Base-by-base conservation (phyloP, 208 protist species). In the Herpetomonas samuelpessoai region DNA sequence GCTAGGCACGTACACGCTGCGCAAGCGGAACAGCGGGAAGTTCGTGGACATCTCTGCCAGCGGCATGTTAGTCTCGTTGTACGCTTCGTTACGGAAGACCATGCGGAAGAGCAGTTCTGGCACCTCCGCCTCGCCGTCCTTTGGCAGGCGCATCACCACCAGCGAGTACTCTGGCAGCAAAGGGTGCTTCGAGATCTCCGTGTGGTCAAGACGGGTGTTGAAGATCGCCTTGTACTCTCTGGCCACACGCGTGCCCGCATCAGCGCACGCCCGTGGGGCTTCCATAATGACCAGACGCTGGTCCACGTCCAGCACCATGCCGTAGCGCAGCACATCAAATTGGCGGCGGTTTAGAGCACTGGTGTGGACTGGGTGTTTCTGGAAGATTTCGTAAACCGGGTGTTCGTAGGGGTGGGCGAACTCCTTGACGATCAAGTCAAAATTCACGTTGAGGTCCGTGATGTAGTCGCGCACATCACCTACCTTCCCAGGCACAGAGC, bases 241-340 rank as follows among this genome's bases (percentile, higher is more conserved):
- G 14, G 83, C 80, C 24, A 91, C 67, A 39, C 71, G 71, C n/a
- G 51, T 62, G 1, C 76, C 81, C 10, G 68, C 76, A 35, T 89
- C 83, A 7, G 68, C 83, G 51, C 74, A 79, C 26, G 71, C 49
- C 1, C 52, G 67, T 21, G 89, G 83, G 16, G 76, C 75, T 10
- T 62, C 57, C 21, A 91, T 64, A 0, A 93, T n/a, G 25, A 95
- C 83, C 6, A 95, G 74, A 26, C 78, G 71, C 51, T 74, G 58
- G 9, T 68, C 79, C 25, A 64, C 73, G 58, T 95, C 76, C 10
- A 92, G 55, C 26, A 95, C 79, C 39, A 91, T 73, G 21, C 89
- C 89, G 59, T 95, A 92, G 10, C 81, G 76, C 35, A 95, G 74
- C 1, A 95, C 68, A 48, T 95, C 75, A 63, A 95, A 90, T 67